phyloP scores from a whole-genome alignment of 345 rosid genomes.

The Bruguiera parviflora region DNA sequence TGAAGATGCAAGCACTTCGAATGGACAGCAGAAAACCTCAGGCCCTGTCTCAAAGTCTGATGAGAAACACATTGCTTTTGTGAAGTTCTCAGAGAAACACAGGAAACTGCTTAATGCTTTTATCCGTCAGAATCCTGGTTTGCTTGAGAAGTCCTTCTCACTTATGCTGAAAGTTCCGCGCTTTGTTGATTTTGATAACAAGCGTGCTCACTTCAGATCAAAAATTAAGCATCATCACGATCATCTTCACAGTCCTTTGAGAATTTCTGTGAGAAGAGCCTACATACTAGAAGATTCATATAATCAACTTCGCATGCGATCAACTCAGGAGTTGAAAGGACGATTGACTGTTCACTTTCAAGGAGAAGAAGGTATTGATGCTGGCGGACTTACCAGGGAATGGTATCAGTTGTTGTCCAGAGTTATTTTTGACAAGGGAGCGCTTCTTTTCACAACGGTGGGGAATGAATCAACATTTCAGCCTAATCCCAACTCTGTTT shows the following conservation, averaged over 20 bases:
- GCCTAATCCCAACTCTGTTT: constrained; percentile 95
- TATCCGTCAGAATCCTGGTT: constrained; percentile 84
- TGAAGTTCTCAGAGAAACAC: constrained; percentile 88
- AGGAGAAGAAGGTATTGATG: constrained; percentile 99
- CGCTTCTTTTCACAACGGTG: constrained; percentile 90
- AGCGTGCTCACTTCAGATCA: constrained; percentile 85
- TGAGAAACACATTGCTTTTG: constrained; percentile 76
- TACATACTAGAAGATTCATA: constrained; percentile 97
- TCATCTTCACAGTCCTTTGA: constrained; percentile 81
- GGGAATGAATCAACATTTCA: constrained; percentile 98
- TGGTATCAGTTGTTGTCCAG: constrained; percentile 97
- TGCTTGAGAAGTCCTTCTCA: constrained; percentile 96
- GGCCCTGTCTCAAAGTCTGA: constrained; percentile 55
- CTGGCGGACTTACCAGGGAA: constrained; percentile 99
- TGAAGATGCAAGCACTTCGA: constrained; percentile 56
- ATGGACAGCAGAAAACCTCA: constrained; percentile 51
- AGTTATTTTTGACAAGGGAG: constrained; percentile 94
- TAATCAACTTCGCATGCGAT: constrained; percentile 85
- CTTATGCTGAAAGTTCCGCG: constrained; percentile 95
- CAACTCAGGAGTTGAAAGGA: constrained; percentile 84
- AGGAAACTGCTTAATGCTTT: constrained; percentile 89
- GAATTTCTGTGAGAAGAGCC: constrained; percentile 93
- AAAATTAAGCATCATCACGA: constrained; percentile 94
- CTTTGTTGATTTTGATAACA: constrained; percentile 92
- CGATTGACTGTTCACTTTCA: constrained; percentile 91